These are phyloP conservation scores for Marasmius fiardii DNA, from an alignment of 1,284 basidiomycete species.

Conservation along the genomic window DNA sequence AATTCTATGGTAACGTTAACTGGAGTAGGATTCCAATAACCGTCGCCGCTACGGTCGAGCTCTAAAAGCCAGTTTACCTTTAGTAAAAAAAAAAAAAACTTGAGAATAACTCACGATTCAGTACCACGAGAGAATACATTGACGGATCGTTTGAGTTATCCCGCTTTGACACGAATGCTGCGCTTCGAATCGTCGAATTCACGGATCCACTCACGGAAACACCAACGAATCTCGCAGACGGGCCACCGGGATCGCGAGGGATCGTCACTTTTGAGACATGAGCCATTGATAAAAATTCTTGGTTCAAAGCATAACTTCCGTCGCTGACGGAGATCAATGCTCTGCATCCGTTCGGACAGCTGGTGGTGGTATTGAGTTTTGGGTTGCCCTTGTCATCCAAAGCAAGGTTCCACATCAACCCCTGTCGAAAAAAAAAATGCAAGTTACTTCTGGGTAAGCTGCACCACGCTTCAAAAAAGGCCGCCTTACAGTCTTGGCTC, in stretches of 20 bases:
- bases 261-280: slow-evolving; percentile 8
- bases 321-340: slow-evolving; percentile 1
- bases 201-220: neutral
- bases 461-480: too few species aligned
- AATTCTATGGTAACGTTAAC: slow-evolving; percentile 10
- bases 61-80: too few species aligned
- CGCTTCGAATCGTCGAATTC: neutral
- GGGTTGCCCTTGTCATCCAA: slow-evolving; percentile 44
- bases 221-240: slow-evolving; percentile 3
- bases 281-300: slow-evolving; percentile 13
- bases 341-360: slow-evolving; percentile 17
- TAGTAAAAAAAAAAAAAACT: too few species aligned
- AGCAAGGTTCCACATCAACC: slow-evolving; percentile 53
- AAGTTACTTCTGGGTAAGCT: neutral
- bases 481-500: slow-evolving; percentile 3
- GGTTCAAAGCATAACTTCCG: slow-evolving; percentile 4
- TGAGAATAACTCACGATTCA: slow-evolving; percentile 8
- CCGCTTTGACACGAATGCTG: slow-evolving; percentile 3
- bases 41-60: neutral
- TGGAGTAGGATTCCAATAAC: neutral
- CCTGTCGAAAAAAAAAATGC: slow-evolving; percentile 22
- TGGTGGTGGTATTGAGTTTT: slow-evolving; percentile 43
- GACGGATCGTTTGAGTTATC: neutral
- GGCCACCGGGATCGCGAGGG: slow-evolving; percentile 7
- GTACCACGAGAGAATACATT: slow-evolving; percentile 9